These are phyloP conservation scores for Rhodomyrtus tomentosa DNA, from an alignment of 345 rosid genomes.

Conservation along the genomic window DNA sequence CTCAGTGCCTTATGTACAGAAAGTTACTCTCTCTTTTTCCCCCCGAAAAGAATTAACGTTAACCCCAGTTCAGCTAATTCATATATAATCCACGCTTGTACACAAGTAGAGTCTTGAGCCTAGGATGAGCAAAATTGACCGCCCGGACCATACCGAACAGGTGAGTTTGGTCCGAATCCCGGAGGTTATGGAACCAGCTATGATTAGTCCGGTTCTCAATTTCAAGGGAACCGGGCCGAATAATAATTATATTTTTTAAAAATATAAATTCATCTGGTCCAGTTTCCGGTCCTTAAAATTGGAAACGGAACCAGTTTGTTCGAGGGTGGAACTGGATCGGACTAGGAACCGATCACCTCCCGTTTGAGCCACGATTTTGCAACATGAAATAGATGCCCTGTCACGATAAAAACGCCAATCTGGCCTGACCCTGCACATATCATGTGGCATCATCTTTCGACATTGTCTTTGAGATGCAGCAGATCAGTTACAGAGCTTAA, in stretches of 20 bases:
- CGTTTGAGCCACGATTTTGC: background rate
- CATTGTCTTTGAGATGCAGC: background rate
- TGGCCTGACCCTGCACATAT: background rate
- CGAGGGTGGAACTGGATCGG: too few relatives aligned
- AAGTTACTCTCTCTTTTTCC: background rate
- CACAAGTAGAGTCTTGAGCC: background rate
- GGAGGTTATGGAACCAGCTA: too few relatives aligned
- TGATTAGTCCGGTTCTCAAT: too few relatives aligned
- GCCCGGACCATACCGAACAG: too few relatives aligned
- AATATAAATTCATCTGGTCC: too few relatives aligned
- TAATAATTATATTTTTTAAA: too few relatives aligned
- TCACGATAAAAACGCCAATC: background rate
- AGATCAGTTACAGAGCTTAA: background rate
- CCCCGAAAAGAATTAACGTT: background rate
- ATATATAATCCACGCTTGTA: background rate
- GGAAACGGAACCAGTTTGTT: too few relatives aligned
- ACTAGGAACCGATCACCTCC: too few relatives aligned
- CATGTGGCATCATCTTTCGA: background rate
- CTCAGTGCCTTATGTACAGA: background rate
- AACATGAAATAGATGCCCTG: background rate
- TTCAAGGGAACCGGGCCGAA: too few relatives aligned
- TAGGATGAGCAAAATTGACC: background rate
- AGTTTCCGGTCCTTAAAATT: too few relatives aligned
- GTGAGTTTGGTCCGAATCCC: too few relatives aligned
- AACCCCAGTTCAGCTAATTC: background rate